Percentiles rank a stretch among this genome's conserved stretches.
Evolutionary conservation across 257 asterid genomes (phyloP).

Genomic region (Capsicum pubescens): DNA sequence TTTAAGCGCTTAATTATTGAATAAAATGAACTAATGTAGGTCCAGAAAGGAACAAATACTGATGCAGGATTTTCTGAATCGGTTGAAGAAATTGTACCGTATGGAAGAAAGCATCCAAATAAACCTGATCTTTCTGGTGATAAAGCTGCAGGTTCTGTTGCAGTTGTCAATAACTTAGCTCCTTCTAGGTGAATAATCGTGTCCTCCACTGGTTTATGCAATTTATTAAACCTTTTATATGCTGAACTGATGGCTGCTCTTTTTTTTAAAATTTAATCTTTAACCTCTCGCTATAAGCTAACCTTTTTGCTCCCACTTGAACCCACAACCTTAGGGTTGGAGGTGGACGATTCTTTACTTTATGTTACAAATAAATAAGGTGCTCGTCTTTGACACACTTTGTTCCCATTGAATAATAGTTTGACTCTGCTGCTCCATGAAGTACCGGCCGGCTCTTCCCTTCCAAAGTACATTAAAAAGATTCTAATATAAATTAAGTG

Average conservation of each 20-base stretch:
- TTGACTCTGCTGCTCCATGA: not conserved
- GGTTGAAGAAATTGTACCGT: constrained; percentile 52
- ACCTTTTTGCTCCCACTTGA: too few relatives aligned
- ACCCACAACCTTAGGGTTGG: too few relatives aligned
- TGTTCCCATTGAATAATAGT: not conserved
- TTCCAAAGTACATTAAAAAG: not conserved
- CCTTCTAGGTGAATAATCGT: constrained; percentile 57
- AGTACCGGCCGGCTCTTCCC: not conserved
- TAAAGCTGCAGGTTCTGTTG: constrained; percentile 48
- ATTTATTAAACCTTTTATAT: not conserved
- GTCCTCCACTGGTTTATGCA: not conserved
- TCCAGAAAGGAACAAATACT: constrained; percentile 48
- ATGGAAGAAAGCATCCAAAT: constrained; percentile 50
- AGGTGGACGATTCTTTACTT: not conserved
- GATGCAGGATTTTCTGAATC: constrained; percentile 62
- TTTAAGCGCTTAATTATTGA: constrained; percentile 29
- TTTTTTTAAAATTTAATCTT: too few relatives aligned
- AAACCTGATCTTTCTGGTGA: constrained; percentile 53
- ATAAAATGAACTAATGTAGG: constrained; percentile 52
- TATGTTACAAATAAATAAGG: not conserved
- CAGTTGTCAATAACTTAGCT: constrained; percentile 55
- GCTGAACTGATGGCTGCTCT: constrained; percentile 1
- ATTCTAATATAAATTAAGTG: not conserved
- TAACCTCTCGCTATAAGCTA: too few relatives aligned
- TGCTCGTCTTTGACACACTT: not conserved